A percentile compares a stretch with the other conserved stretches of the same genome.
These are phyloP conservation scores for Aureobasidium pullulans DNA, from an alignment of 2,329 filamentous ascomycete genomes.

Conservation along the genomic window DNA sequence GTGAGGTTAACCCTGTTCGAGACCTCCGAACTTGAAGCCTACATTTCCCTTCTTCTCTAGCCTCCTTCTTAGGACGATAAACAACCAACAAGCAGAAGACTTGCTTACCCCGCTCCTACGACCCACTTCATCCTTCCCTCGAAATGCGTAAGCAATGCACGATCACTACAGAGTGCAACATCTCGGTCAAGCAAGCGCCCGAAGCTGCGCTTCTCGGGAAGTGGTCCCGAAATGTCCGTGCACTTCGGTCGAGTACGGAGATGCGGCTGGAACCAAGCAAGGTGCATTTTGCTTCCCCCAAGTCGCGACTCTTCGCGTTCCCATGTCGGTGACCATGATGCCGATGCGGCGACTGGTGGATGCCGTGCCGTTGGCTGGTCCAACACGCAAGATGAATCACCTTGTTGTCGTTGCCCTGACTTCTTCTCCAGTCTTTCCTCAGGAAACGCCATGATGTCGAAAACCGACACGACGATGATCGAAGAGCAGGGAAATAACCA, in stretches of 20 bases:
- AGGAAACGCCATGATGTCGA: neutral
- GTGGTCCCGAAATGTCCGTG: neutral
- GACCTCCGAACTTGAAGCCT: no score
- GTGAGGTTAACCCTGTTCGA: no score
- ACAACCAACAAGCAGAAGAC: no score
- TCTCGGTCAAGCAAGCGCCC: neutral
- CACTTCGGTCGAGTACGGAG: neutral
- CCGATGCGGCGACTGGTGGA: neutral
- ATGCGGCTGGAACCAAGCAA: neutral
- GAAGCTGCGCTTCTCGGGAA: neutral
- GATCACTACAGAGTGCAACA: neutral
- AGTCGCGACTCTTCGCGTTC: neutral
- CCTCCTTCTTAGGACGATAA: no score
- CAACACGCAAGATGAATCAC: neutral
- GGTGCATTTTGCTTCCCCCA: neutral
- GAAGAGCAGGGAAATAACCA: neutral
- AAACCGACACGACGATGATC: neutral
- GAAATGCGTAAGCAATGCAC: no score
- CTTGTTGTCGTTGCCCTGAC: slow-evolving; percentile 3
- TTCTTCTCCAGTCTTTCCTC: neutral
- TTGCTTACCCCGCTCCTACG: no score
- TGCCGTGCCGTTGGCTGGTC: neutral
- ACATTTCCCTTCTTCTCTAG: no score
- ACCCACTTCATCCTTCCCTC: no score
- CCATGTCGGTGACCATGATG: neutral